Conservation (phyloP, 768 basidiomycete species). For the Cystofilobasidium macerans region DNA sequence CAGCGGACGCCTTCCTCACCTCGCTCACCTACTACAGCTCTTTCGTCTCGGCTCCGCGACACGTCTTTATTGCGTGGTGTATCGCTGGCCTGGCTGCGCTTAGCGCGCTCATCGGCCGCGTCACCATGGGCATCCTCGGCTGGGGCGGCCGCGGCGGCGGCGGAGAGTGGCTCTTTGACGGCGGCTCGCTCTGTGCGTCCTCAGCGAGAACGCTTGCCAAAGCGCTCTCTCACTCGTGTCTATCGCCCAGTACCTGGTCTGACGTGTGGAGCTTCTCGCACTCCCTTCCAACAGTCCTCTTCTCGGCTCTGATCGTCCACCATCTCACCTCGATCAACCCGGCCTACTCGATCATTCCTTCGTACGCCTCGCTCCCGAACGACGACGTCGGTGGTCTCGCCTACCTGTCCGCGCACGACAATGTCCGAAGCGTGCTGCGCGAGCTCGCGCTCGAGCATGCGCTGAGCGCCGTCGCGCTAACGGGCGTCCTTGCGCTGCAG, state of each 20-base stretch:
- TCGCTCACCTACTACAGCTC: slow-evolving; percentile 37
- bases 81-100: slow-evolving; percentile 30
- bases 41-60: slow-evolving; percentile 29
- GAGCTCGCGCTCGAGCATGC: slow-evolving; percentile 37
- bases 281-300: slow-evolving; percentile 20
- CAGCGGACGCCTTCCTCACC: slow-evolving; percentile 32
- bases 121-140: slow-evolving; percentile 31
- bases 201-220: neutral
- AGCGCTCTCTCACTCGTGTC: too few species aligned
- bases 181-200: slow-evolving; percentile 35
- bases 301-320: slow-evolving; percentile 10
- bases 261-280: neutral
- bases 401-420: slow-evolving; percentile 28
- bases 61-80: slow-evolving; percentile 30
- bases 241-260: too few species aligned
- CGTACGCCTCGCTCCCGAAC: slow-evolving; percentile 1
- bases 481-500: slow-evolving; percentile 39
- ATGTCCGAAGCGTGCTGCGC: slow-evolving; percentile 30
- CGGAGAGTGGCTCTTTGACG: slow-evolving; percentile 39
- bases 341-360: slow-evolving; percentile 6
- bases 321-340: slow-evolving; percentile 23
- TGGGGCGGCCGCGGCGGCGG: slow-evolving; percentile 27
- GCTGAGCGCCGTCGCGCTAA: slow-evolving; percentile 38
- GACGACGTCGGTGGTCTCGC: slow-evolving; percentile 6
- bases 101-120: slow-evolving; percentile 26